These are phyloP conservation scores for Sporobolomyces phaffii DNA, from an alignment of 768 basidiomycete species.

Conservation along the genomic window DNA sequence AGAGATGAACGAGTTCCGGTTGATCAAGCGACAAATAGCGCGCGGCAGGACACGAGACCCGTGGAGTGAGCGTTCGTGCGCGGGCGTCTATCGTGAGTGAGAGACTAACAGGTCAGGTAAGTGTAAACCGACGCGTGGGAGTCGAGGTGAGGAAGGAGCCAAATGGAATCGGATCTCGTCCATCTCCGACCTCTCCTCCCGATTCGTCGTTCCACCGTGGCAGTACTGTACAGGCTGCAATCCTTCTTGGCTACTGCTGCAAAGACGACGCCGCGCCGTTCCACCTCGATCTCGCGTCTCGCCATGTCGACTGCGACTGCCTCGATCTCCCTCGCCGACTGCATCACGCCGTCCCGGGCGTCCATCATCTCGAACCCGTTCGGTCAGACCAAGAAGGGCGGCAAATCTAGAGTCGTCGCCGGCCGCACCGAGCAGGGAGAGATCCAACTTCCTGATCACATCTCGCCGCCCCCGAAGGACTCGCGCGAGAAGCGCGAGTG, in stretches of 20 bases:
- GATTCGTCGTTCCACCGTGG: too few relatives aligned
- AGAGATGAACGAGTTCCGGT: too few relatives aligned
- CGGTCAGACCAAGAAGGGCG: background rate
- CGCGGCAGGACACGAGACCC: too few relatives aligned
- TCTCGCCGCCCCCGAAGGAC: conserved; percentile 24
- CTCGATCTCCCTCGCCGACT: conserved; percentile 9
- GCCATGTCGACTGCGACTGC: background rate
- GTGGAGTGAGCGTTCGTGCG: too few relatives aligned
- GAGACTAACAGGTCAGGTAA: too few relatives aligned
- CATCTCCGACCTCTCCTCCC: background rate
- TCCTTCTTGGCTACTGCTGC: too few relatives aligned
- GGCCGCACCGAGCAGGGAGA: background rate
- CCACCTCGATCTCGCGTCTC: background rate
- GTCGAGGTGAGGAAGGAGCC: too few relatives aligned
- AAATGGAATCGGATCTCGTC: too few relatives aligned
- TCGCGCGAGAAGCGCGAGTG: conserved; percentile 26
- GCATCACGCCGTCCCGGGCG: conserved; percentile 13
- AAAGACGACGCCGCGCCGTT: background rate
- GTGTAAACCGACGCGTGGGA: too few relatives aligned
- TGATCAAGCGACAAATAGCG: too few relatives aligned
- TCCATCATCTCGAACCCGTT: conserved; percentile 3
- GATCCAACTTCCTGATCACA: conserved; percentile 15
- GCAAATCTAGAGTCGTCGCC: background rate
- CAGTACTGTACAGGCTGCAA: too few relatives aligned
- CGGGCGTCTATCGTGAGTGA: too few relatives aligned